Percentiles rank a stretch among this genome's conserved stretches.
Evolutionary conservation across 2,329 filamentous ascomycete species (phyloP).

Genomic region (Monosporascus sp.): DNA sequence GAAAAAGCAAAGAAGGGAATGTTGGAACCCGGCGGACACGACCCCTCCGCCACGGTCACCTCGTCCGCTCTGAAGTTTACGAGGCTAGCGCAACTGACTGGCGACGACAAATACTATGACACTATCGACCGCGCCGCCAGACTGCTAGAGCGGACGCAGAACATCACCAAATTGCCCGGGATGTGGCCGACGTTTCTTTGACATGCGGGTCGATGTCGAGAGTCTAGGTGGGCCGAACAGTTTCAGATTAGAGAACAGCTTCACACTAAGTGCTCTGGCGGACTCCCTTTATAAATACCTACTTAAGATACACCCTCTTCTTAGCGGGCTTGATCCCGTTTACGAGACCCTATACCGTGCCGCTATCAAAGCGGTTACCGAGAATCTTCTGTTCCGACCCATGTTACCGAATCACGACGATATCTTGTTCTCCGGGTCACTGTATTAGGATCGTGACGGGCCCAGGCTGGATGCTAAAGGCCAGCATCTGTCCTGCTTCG

Average conservation of each 20-base stretch:
- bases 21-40: slow-evolving; percentile 3
- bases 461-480: background rate
- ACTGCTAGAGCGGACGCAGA: slow-evolving; percentile 59
- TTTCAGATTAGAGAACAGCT: slow-evolving; percentile 29
- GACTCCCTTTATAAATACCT: slow-evolving; percentile 54
- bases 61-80: slow-evolving; percentile 65
- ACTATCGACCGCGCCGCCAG: slow-evolving; percentile 67
- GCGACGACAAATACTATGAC: slow-evolving; percentile 63
- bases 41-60: slow-evolving; percentile 34
- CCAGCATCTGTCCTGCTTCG: slow-evolving; percentile 1
- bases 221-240: background rate
- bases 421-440: slow-evolving; percentile 44
- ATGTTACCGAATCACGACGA: slow-evolving; percentile 54
- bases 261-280: slow-evolving; percentile 44
- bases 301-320: slow-evolving; percentile 55
- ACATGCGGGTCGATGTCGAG: slow-evolving; percentile 45
- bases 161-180: slow-evolving; percentile 60
- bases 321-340: slow-evolving; percentile 52
- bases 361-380: slow-evolving; percentile 51
- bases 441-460: background rate
- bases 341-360: slow-evolving; percentile 59
- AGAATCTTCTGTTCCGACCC: slow-evolving; percentile 62
- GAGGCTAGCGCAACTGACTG: slow-evolving; percentile 60
- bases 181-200: slow-evolving; percentile 63
- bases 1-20: background rate